Evolutionary conservation across 495 filamentous ascomycete genomes (phyloP), one percentile per base, ranked within the genome.

Genomic region (Darksidea phi): DNA sequence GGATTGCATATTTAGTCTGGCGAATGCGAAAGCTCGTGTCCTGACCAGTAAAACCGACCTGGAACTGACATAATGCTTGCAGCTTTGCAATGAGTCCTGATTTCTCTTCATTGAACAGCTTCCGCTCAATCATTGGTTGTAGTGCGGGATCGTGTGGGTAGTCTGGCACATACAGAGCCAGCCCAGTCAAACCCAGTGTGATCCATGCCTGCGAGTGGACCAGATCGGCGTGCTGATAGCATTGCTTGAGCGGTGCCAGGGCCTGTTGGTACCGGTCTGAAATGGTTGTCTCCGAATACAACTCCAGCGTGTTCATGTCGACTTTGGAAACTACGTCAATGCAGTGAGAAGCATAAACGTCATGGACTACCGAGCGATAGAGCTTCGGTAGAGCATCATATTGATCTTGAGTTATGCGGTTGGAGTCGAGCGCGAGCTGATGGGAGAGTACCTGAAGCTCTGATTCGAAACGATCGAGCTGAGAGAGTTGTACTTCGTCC

Each of bases 121-220:
- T 79, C 28, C 84, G 80, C 64, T 91, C 84, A 5, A 97, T 76
- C 38, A 86, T 80, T n/a, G 87, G 79, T 55, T 83, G 81, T 55
- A 92, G 76, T 23, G 92, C 89, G 12, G 94, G 94, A 71, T 99
- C 94, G 59, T 88, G 93, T 2, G 87, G 80, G 68, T 84, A 84
- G 70, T 95, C 86, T 0, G 95, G 91, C 2, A 97, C 86, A 66
- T 91, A 97, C 7, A 97, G 80, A 45, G 82, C 80, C 25, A 99
- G 47, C 17, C 66, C 66, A 6, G 61, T 48, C 28, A 68, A 48
- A 12, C 60, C 66, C 18, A 68, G 36, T 32, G 50, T 28, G 13
- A 64, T 37, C 88, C 88, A 91, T 6, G 88, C 85, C 1, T 64
- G 18, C 7, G 72, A 61, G 15, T 32, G 3, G 28, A 32, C 28